Evolutionary conservation across 108 stramenopile species (phyloP).

Genomic region (Skeletonema costatum): DNA sequence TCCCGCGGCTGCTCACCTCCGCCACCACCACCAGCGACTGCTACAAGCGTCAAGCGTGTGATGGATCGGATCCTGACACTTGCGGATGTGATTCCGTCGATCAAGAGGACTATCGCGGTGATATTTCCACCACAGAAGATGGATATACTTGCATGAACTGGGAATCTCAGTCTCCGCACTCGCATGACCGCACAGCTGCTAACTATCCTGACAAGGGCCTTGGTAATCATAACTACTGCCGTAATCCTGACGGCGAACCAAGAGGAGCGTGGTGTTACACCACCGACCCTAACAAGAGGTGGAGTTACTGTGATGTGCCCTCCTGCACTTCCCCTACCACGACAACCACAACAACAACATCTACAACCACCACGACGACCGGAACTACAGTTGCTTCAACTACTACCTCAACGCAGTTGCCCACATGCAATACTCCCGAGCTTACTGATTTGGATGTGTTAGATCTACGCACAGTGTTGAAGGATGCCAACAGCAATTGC

Average conservation of each 20-base stretch:
- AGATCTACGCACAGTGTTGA: background rate
- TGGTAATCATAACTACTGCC: background rate
- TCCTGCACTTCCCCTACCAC: background rate
- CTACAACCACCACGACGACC: background rate
- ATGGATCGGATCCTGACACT: background rate
- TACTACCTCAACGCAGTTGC: background rate
- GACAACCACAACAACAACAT: background rate
- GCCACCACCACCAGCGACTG: background rate
- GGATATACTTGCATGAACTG: background rate
- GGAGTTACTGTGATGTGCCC: slow-evolving; percentile 6
- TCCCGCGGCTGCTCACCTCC: background rate
- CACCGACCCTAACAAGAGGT: slow-evolving; percentile 7
- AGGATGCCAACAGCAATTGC: background rate
- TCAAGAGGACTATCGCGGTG: slow-evolving; percentile 1
- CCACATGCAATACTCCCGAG: background rate
- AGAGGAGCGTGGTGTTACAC: slow-evolving; percentile 25
- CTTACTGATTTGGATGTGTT: background rate
- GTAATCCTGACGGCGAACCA: slow-evolving; percentile 12
- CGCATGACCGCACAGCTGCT: background rate
- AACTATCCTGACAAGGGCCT: background rate
- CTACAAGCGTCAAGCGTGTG: background rate
- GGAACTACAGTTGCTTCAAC: background rate
- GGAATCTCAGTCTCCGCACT: background rate
- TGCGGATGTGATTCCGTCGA: background rate
- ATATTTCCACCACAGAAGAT: background rate